Conservation (phyloP, 2,329 filamentous ascomycete species). For the Proliferodiscus dingleyae region DNA sequence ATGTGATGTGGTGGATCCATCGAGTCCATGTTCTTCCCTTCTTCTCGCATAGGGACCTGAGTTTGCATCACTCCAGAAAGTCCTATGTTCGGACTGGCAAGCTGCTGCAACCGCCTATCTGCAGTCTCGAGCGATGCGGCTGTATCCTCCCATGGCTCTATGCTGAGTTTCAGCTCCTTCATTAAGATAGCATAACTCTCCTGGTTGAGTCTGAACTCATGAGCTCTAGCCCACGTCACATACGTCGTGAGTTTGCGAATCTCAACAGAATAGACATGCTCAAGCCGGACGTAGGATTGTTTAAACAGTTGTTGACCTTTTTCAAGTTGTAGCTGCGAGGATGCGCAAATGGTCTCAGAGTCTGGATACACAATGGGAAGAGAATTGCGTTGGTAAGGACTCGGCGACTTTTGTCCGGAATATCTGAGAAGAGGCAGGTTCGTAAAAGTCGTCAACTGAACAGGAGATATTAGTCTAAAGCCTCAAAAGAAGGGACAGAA, state of each 20-base stretch:
- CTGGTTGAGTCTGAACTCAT: slow-evolving; percentile 8
- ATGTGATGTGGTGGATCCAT: too few species aligned
- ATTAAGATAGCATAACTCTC: slow-evolving; percentile 12
- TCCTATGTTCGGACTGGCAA: not conserved
- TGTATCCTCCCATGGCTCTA: not conserved
- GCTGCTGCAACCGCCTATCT: not conserved
- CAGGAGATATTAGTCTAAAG: not conserved
- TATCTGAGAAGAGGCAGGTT: slow-evolving; percentile 10
- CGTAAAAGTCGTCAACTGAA: slow-evolving; percentile 17
- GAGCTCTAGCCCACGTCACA: slow-evolving; percentile 1
- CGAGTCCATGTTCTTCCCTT: too few species aligned
- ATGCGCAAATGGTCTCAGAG: not conserved
- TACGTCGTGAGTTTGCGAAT: slow-evolving; percentile 3
- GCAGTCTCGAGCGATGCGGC: not conserved
- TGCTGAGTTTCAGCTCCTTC: not conserved
- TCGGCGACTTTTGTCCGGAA: not conserved
- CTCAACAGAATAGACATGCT: slow-evolving; percentile 14
- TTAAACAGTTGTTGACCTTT: slow-evolving; percentile 11
- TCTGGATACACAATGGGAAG: slow-evolving; percentile 13
- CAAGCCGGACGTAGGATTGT: slow-evolving; percentile 17
- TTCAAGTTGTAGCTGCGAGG: slow-evolving; percentile 12
- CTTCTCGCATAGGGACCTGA: too few species aligned
- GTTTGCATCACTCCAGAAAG: too few species aligned
- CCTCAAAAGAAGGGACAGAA: not conserved
- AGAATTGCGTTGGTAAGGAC: slow-evolving; percentile 3